A percentile compares a stretch with the other conserved stretches of the same genome.
Evolutionary conservation across 768 basidiomycete species (phyloP).

Genomic region (Amanita phalloides): DNA sequence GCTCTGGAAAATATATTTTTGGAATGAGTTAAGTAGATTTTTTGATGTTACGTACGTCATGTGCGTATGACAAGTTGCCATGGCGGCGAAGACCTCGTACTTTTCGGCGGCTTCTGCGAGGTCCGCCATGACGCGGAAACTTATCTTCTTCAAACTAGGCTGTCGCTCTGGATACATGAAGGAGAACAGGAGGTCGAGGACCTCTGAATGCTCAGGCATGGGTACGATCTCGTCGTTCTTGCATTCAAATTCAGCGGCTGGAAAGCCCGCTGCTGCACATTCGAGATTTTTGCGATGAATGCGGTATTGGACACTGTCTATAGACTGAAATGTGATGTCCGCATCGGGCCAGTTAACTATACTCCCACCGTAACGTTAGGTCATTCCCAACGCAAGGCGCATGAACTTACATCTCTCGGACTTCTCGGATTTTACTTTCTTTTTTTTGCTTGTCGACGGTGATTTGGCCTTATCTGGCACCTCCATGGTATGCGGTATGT

Average conservation of each 20-base stretch:
- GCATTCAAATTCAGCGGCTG: conserved; percentile 2
- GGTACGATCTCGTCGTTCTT: background rate
- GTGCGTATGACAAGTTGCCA: conserved; percentile 11
- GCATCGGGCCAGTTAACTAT: conserved; percentile 7
- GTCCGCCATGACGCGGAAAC: conserved; percentile 8
- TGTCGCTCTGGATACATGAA: conserved; percentile 14
- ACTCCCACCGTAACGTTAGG: too few species aligned
- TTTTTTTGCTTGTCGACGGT: too few species aligned
- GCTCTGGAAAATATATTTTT: conserved; percentile 2
- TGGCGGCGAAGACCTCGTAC: conserved; percentile 12
- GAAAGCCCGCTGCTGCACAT: conserved; percentile 8
- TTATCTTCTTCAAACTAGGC: conserved; percentile 9
- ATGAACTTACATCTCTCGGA: too few species aligned
- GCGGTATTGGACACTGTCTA: conserved; percentile 8
- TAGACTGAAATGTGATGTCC: conserved; percentile 9
- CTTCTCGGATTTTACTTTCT: too few species aligned
- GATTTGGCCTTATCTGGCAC: too few species aligned
- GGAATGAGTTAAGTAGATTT: background rate
- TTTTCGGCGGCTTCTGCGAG: conserved; percentile 15
- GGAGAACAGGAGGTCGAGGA: conserved; percentile 11
- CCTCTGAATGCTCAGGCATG: background rate
- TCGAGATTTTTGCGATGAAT: conserved; percentile 12
- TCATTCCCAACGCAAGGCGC: too few species aligned
- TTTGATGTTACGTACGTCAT: conserved; percentile 9
- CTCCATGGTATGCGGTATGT: too few species aligned